Evolutionary conservation across 805 yeast genomes (phyloP), one percentile per base, ranked within the genome.

Genomic region (Candida stauntonica): DNA sequence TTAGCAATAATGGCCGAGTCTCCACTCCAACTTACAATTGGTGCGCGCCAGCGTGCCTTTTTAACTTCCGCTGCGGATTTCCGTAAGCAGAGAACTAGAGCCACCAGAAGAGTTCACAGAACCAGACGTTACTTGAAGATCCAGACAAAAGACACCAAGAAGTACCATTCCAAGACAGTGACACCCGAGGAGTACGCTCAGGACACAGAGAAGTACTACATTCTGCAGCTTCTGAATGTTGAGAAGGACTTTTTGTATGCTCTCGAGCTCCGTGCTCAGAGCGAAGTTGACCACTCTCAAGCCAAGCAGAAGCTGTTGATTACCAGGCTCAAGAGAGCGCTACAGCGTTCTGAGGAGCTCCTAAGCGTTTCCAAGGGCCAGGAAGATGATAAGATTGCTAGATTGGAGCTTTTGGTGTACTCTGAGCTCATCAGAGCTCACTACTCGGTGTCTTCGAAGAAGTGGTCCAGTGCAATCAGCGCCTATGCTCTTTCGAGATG

Each of bases 181-280:
- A 52, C 68, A 2, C 39, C 62, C 0, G 77, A 68, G 7, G 73
- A 76, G 40, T 80, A 80, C 46, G 68, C 62, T 5, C 45, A 58
- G 16, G 76, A 85, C 50, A 21, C 24, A 21, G 57, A 60, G 11
- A 64, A 71, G 44, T 76, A 64, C 54, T 91, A 81, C 24, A 66
- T 70, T 28, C 61, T 87, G 18, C 59, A 77, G n/a, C 63, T 88
- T 17, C 66, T 77, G 41, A 71, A 73, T n/a, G 79, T 83, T 2
- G 98, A 93, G 60, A 73, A 96, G 55, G 85, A 86, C 49, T 65
- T 79, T 55, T 68, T 86, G 21, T 75, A 72, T 49, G 82, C 89
- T 1, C 70, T 77, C 57, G 88, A 82, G 58, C 67, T 79, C 37
- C 74, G 75, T 43, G 62, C 72, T 9, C 59, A 71, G 33, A 59